phyloP scores from a whole-genome alignment of 1,139 yeast species.

The Candida frijolesensis region DNA sequence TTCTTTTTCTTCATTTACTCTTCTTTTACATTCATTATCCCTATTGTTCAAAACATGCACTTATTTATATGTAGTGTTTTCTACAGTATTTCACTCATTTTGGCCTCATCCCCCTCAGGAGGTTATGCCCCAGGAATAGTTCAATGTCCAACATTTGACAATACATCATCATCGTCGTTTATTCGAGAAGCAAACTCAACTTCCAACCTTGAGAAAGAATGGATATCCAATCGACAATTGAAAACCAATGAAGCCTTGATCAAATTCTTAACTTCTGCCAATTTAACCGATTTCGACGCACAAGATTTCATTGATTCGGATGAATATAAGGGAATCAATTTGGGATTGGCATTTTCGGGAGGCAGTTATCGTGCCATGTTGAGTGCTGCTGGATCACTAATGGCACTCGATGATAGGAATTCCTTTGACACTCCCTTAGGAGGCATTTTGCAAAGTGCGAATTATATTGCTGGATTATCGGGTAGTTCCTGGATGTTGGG shows the following conservation, averaged over 20 bases:
- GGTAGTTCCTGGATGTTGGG: constrained; percentile 46
- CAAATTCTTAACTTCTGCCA: constrained; percentile 34
- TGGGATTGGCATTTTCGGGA: constrained; percentile 83
- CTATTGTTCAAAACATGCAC: neutral
- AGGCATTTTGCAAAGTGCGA: constrained; percentile 41
- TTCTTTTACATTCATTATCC: neutral
- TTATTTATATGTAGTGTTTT: neutral
- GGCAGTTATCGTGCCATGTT: constrained; percentile 95
- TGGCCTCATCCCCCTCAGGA: constrained; percentile 20
- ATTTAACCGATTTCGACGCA: constrained; percentile 38
- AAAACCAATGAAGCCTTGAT: constrained; percentile 35
- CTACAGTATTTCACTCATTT: neutral
- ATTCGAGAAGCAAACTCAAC: constrained; percentile 32
- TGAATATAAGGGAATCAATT: constrained; percentile 33
- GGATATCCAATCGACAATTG: constrained; percentile 29
- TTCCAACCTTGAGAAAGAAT: constrained; percentile 29
- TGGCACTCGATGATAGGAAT: constrained; percentile 80
- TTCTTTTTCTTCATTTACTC: neutral
- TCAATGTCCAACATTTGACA: constrained; percentile 48
- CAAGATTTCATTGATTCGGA: constrained; percentile 28
- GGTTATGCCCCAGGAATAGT: constrained; percentile 68
- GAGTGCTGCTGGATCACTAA: constrained; percentile 81
- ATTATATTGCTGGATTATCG: constrained; percentile 40
- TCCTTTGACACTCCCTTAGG: constrained; percentile 44
- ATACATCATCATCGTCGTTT: constrained; percentile 10